phyloP scores from a whole-genome alignment of 345 rosid genomes.

The Streptanthus diversifolius region DNA sequence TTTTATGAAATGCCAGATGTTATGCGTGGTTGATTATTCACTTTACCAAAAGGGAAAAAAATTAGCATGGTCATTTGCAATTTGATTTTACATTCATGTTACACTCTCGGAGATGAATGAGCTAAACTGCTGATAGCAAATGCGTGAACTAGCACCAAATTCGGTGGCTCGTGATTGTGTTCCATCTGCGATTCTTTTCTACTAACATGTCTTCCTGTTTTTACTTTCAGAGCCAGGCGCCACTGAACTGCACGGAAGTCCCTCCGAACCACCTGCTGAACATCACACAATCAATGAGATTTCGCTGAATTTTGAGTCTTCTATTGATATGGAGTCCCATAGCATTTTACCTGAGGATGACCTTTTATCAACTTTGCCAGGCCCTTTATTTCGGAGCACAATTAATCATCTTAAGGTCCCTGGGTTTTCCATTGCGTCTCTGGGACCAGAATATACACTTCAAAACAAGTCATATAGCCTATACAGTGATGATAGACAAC shows the following conservation, averaged over 20 bases:
- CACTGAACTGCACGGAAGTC: slow-evolving; percentile 39
- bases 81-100: slow-evolving; percentile 5
- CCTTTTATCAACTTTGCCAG: slow-evolving; percentile 26
- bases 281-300: slow-evolving; percentile 19
- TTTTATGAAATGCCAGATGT: neutral
- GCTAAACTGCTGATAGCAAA: slow-evolving; percentile 16
- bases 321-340: slow-evolving; percentile 34
- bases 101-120: neutral
- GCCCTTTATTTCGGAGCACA: slow-evolving; percentile 48
- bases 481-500: slow-evolving; percentile 35
- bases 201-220: neutral
- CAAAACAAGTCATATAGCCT: slow-evolving; percentile 28
- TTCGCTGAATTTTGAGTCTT: slow-evolving; percentile 16
- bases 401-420: slow-evolving; percentile 52
- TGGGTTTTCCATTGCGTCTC: slow-evolving; percentile 21
- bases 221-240: slow-evolving; percentile 38
- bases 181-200: slow-evolving; percentile 7
- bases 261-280: slow-evolving; percentile 36
- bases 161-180: neutral
- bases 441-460: slow-evolving; percentile 29
- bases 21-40: neutral
- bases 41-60: neutral
- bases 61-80: slow-evolving; percentile 3
- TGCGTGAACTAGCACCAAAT: slow-evolving; percentile 8
- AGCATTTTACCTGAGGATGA: slow-evolving; percentile 30